Evolutionary conservation across 2,329 filamentous ascomycete genomes (phyloP).

Genomic region (Calonectria hawksworthii): DNA sequence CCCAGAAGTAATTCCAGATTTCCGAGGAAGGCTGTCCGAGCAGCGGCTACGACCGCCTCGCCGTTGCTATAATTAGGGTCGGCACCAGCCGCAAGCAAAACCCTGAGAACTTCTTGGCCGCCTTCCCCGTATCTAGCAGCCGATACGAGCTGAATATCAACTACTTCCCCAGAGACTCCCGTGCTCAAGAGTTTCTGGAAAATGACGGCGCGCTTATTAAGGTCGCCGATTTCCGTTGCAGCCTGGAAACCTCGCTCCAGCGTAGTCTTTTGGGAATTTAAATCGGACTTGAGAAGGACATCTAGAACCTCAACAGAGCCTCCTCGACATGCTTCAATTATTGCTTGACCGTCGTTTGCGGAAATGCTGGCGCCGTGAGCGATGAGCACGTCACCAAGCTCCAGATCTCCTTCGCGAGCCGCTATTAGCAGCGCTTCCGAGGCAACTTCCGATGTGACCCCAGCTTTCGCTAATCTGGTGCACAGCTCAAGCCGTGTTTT

Average conservation of each 20-base stretch:
- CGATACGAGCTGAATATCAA: slow-evolving; percentile 67
- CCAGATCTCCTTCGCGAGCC: slow-evolving; percentile 66
- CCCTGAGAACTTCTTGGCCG: slow-evolving; percentile 62
- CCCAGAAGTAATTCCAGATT: slow-evolving; percentile 67
- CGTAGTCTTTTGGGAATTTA: slow-evolving; percentile 55
- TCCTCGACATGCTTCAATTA: slow-evolving; percentile 67
- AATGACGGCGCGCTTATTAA: slow-evolving; percentile 62
- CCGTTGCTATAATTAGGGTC: slow-evolving; percentile 68
- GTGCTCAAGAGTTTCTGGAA: slow-evolving; percentile 65
- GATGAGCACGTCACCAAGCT: slow-evolving; percentile 65
- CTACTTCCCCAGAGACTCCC: slow-evolving; percentile 64
- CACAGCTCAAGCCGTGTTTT: slow-evolving; percentile 59
- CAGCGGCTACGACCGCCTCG: slow-evolving; percentile 68
- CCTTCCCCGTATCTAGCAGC: slow-evolving; percentile 66
- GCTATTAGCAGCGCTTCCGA: slow-evolving; percentile 66
- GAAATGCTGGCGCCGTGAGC: slow-evolving; percentile 66
- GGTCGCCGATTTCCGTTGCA: slow-evolving; percentile 65
- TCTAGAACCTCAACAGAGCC: slow-evolving; percentile 64
- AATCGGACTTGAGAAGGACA: slow-evolving; percentile 62
- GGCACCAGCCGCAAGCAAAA: slow-evolving; percentile 67
- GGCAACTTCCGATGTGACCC: slow-evolving; percentile 60
- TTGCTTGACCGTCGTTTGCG: slow-evolving; percentile 65
- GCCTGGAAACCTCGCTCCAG: slow-evolving; percentile 68
- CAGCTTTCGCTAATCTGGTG: slow-evolving; percentile 59
- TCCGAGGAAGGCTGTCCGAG: slow-evolving; percentile 63